Conservation (phyloP, 371 early-diverging fungal genomes). For the Chytridium lagenaria region DNA sequence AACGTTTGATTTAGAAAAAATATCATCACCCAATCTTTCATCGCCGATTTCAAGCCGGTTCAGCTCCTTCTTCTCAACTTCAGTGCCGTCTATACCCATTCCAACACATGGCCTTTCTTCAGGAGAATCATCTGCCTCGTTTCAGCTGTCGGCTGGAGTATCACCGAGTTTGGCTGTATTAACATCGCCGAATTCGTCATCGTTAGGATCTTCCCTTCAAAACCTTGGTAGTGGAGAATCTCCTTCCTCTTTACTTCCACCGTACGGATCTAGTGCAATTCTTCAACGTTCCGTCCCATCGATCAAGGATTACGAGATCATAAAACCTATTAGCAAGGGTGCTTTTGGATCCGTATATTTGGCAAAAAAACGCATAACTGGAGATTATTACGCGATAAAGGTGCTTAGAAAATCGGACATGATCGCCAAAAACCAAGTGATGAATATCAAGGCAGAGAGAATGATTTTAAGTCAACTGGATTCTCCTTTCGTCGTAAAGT, state of each 20-base stretch:
- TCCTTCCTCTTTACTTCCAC: constrained; percentile 18
- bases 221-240: constrained; percentile 9
- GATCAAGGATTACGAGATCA: constrained; percentile 90
- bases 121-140: constrained; percentile 11
- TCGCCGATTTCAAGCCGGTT: constrained; percentile 22
- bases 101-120: constrained; percentile 23
- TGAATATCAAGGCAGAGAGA: constrained; percentile 86
- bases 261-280: constrained; percentile 14
- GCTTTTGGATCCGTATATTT: constrained; percentile 91
- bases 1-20: constrained; percentile 45
- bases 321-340: constrained; percentile 91
- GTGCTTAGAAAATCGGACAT: constrained; percentile 88
- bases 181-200: constrained; percentile 6
- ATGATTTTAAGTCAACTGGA: constrained; percentile 86
- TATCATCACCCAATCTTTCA: constrained; percentile 28
- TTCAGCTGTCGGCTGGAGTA: constrained; percentile 21
- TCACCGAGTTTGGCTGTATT: constrained; percentile 2
- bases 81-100: constrained; percentile 1
- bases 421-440: constrained; percentile 92
- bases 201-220: constrained; percentile 2
- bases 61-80: constrained; percentile 29
- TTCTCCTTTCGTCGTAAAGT: constrained; percentile 91
- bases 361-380: constrained; percentile 83
- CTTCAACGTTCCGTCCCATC: constrained; percentile 58
- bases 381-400: constrained; percentile 90